These are phyloP conservation scores for Populus hybrid DNA, from an alignment of 441 rosid genomes.

Conservation along the genomic window DNA sequence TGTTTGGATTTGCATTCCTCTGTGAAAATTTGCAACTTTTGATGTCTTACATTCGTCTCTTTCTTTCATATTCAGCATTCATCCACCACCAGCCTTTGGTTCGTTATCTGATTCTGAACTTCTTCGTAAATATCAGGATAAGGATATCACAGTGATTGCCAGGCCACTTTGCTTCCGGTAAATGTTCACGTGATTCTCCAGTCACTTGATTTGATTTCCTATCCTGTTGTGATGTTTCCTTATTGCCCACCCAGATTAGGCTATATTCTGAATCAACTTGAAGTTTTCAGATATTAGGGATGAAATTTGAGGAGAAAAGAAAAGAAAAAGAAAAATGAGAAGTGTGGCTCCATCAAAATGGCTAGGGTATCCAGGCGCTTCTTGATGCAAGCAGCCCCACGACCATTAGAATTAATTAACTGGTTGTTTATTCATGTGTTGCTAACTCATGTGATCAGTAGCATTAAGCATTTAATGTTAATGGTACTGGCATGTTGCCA, in stretches of 20 bases:
- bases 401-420: not conserved
- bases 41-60: not conserved
- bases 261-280: not conserved
- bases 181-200: slow-evolving; percentile 12
- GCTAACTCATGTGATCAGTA: not conserved
- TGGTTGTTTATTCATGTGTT: not conserved
- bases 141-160: slow-evolving; percentile 17
- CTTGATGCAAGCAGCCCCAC: not conserved
- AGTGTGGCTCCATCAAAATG: not conserved
- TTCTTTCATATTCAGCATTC: slow-evolving; percentile 32
- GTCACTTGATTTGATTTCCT: slow-evolving; percentile 12
- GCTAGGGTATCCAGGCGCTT: not conserved
- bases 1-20: slow-evolving; percentile 4
- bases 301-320: not conserved
- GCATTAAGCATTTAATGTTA: not conserved
- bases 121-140: slow-evolving; percentile 27
- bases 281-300: not conserved
- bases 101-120: slow-evolving; percentile 36
- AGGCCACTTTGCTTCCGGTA: slow-evolving; percentile 34
- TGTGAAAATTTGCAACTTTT: not conserved
- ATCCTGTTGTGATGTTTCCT: not conserved
- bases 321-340: not conserved
- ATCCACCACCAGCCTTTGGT: slow-evolving; percentile 60
- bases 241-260: slow-evolving; percentile 3
- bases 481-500: not conserved